These are phyloP conservation scores for Leersia perrieri DNA, from an alignment of 176 grass and related monocot species.

Conservation along the genomic window DNA sequence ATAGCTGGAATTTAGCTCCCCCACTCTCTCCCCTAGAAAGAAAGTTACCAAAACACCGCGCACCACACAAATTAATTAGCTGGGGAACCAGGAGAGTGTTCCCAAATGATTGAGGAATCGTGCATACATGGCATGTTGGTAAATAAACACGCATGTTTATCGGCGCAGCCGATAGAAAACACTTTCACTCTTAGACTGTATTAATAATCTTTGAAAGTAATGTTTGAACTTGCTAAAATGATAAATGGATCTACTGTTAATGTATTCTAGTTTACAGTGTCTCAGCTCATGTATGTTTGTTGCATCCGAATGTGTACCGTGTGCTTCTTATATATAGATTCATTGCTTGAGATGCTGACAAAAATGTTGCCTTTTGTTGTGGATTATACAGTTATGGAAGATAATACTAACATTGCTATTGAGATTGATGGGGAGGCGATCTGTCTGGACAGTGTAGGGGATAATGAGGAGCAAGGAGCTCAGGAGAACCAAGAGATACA, in stretches of 20 bases:
- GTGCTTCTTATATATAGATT: background rate
- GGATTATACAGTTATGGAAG: constrained; percentile 57
- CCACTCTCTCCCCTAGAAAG: too few relatives aligned
- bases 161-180: background rate
- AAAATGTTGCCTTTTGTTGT: constrained; percentile 13
- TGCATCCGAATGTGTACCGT: background rate
- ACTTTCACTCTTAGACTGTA: background rate
- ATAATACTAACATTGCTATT: constrained; percentile 52
- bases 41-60: too few relatives aligned
- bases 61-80: too few relatives aligned
- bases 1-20: background rate
- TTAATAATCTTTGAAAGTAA: background rate
- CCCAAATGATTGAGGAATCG: background rate
- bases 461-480: constrained; percentile 41
- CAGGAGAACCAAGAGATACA: constrained; percentile 39
- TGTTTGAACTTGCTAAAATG: background rate
- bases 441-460: constrained; percentile 51
- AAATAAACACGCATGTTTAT: background rate
- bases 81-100: background rate
- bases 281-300: background rate
- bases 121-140: background rate
- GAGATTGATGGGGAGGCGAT: constrained; percentile 75
- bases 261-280: background rate
- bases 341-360: background rate
- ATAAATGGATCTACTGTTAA: background rate